Conservation (phyloP, 768 basidiomycete species). For the Pleurotus platypus region DNA sequence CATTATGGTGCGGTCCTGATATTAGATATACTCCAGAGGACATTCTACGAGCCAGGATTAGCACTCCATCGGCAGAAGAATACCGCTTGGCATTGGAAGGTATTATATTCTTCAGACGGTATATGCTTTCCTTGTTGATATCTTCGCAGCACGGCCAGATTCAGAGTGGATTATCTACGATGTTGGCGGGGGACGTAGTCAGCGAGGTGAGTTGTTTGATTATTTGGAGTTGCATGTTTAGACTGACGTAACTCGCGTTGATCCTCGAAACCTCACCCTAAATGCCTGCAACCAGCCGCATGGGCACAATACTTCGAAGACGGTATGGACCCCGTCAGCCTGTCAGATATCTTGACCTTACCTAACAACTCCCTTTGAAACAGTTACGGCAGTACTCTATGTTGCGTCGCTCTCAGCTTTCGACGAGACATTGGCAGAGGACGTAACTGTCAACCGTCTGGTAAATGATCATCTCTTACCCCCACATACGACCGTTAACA, state of each 20-base stretch:
- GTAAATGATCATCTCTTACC: conserved; percentile 27
- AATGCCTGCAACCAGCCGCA: conserved; percentile 33
- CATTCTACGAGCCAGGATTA: conserved; percentile 59
- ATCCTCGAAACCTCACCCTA: background rate
- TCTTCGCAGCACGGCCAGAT: conserved; percentile 21
- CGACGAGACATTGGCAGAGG: conserved; percentile 60
- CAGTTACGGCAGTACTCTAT: conserved; percentile 62
- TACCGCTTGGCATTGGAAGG: conserved; percentile 51
- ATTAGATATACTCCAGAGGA: conserved; percentile 36
- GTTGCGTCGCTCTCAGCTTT: conserved; percentile 64
- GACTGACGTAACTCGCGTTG: background rate
- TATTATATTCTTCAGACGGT: conserved; percentile 20
- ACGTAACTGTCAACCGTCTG: conserved; percentile 55
- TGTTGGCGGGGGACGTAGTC: conserved; percentile 56
- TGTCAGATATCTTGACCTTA: background rate
- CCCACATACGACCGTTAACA: background rate
- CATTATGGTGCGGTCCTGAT: no score
- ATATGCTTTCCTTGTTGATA: no score
- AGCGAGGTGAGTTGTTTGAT: conserved; percentile 39
- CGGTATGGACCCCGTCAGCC: conserved; percentile 30
- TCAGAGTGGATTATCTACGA: conserved; percentile 64
- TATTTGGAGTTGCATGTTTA: background rate
- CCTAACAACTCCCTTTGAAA: conserved; percentile 14
- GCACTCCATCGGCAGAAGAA: conserved; percentile 64
- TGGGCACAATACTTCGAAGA: conserved; percentile 74